A percentile compares a stretch with the other conserved stretches of the same genome.
Evolutionary conservation across 2,329 filamentous ascomycete genomes (phyloP).

Genomic region (Fusarium protoensiforme): DNA sequence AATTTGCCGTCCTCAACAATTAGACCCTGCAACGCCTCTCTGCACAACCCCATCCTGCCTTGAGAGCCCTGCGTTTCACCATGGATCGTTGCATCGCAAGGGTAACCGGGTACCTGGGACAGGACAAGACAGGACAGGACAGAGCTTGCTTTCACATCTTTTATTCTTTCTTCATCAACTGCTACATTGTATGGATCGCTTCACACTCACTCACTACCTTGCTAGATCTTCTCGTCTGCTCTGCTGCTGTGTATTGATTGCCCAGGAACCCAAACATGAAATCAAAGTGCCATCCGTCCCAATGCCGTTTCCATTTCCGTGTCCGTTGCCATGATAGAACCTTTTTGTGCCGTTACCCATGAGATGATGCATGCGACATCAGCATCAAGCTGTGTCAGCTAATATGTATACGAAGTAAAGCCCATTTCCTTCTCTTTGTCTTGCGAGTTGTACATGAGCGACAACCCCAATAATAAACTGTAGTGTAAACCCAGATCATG

Average conservation of each 20-base stretch:
- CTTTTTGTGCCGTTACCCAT: slow-evolving; percentile 44
- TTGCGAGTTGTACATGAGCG: slow-evolving; percentile 26
- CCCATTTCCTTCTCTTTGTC: slow-evolving; percentile 22
- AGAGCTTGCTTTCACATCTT: slow-evolving; percentile 13
- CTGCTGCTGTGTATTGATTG: slow-evolving; percentile 9
- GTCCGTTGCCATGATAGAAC: slow-evolving; percentile 32
- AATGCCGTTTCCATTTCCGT: slow-evolving; percentile 33
- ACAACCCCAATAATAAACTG: slow-evolving; percentile 6
- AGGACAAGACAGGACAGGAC: neutral
- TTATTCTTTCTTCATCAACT: slow-evolving; percentile 2
- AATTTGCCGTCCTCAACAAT: neutral
- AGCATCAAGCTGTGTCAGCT: slow-evolving; percentile 41
- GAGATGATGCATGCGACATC: slow-evolving; percentile 38
- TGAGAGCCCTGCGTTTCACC: slow-evolving; percentile 16
- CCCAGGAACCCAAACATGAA: slow-evolving; percentile 6
- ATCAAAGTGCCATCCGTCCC: slow-evolving; percentile 22
- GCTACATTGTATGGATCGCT: slow-evolving; percentile 10
- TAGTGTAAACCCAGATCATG: slow-evolving; percentile 13
- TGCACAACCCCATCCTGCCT: neutral
- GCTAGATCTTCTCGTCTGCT: slow-evolving; percentile 1
- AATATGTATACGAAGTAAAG: slow-evolving; percentile 41
- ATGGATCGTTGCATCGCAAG: slow-evolving; percentile 3
- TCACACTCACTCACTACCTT: neutral
- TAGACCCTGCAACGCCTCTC: slow-evolving; percentile 15
- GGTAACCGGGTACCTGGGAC: neutral